Conservation (phyloP, 805 yeast genomes). For the Yamadazyma olivae region DNA sequence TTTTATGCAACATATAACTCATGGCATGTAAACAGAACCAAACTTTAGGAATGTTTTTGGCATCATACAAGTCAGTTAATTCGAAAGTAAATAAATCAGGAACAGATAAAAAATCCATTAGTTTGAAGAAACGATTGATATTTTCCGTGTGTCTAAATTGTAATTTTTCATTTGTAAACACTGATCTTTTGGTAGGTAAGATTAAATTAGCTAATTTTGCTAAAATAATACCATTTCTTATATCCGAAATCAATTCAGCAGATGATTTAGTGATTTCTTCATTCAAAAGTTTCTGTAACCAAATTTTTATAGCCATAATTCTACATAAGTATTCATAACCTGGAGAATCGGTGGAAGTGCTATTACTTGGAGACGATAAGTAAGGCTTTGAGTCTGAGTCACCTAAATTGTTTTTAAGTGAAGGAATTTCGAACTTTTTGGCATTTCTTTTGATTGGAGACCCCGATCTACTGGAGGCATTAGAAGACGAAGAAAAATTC, state of each 20-base stretch:
- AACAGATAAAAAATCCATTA: slow-evolving; percentile 65
- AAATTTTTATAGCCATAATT: slow-evolving; percentile 73
- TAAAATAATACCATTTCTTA: slow-evolving; percentile 81
- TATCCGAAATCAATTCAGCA: slow-evolving; percentile 56
- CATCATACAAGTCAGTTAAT: slow-evolving; percentile 88
- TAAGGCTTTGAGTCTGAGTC: slow-evolving; percentile 13
- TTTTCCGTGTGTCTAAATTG: slow-evolving; percentile 93
- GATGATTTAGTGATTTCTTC: slow-evolving; percentile 56
- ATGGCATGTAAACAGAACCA: slow-evolving; percentile 90
- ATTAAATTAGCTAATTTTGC: slow-evolving; percentile 76
- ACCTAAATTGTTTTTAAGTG: slow-evolving; percentile 8
- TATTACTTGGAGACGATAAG: slow-evolving; percentile 27
- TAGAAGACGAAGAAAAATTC: slow-evolving; percentile 11
- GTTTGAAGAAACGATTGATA: slow-evolving; percentile 75
- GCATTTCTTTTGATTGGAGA: slow-evolving; percentile 16
- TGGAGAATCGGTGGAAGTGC: slow-evolving; percentile 28
- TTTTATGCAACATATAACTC: slow-evolving; percentile 64
- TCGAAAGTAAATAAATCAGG: slow-evolving; percentile 91
- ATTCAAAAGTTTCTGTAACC: slow-evolving; percentile 66
- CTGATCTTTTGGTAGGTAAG: slow-evolving; percentile 59
- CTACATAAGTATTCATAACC: slow-evolving; percentile 78
- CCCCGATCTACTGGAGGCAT: slow-evolving; percentile 17
- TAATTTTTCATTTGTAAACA: slow-evolving; percentile 51
- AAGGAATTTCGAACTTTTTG: slow-evolving; percentile 11
- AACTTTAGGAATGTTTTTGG: slow-evolving; percentile 89